Evolutionary conservation across 768 basidiomycete species (phyloP).

Genomic region (Leccinum longicurvipes): DNA sequence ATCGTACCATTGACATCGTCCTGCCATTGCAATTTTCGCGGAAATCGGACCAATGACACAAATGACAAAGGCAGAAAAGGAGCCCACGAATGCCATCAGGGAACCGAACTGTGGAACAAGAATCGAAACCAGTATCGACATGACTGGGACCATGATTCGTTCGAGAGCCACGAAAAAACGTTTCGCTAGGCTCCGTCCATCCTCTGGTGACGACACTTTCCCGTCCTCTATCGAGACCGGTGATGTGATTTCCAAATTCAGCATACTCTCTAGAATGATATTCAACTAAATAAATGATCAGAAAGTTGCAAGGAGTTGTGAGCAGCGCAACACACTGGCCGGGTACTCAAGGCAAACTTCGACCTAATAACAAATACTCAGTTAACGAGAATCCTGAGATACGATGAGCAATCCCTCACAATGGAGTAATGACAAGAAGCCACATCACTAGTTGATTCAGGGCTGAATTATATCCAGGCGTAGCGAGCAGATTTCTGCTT

Average conservation of each 20-base stretch:
- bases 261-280: constrained; percentile 73
- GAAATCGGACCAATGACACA: constrained; percentile 76
- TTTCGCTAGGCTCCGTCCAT: constrained; percentile 26
- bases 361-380: constrained; percentile 44
- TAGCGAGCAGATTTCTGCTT: constrained; percentile 75
- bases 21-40: constrained; percentile 61
- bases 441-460: constrained; percentile 77
- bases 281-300: constrained; percentile 52
- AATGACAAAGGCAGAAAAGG: constrained; percentile 77
- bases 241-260: constrained; percentile 55
- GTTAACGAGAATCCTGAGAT: constrained; percentile 3
- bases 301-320: background rate
- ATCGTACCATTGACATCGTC: constrained; percentile 50
- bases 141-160: constrained; percentile 52
- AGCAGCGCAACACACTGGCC: constrained; percentile 54
- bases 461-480: constrained; percentile 63
- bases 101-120: constrained; percentile 75
- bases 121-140: constrained; percentile 70
- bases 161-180: constrained; percentile 47
- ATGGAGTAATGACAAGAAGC: constrained; percentile 78
- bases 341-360: constrained; percentile 82
- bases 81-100: constrained; percentile 87
- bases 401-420: constrained; percentile 42
- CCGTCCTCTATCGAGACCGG: constrained; percentile 26
- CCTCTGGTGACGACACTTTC: constrained; percentile 14